Evolutionary conservation across 345 rosid genomes (phyloP), one percentile per base, ranked within the genome.

Genomic region (Populus tremula): DNA sequence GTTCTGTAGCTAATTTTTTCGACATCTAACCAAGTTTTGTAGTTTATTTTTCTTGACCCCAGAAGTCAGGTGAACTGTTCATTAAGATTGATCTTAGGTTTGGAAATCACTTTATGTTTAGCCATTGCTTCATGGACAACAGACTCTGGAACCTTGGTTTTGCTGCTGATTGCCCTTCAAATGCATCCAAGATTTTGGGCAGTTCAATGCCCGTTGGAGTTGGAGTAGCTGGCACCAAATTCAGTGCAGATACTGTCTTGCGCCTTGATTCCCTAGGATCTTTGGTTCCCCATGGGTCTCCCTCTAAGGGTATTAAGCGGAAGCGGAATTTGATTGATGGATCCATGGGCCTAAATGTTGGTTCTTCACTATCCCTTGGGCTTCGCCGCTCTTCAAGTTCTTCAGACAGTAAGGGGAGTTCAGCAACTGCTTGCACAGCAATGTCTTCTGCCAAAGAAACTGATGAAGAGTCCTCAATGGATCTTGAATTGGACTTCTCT

Each of bases 371-470:
- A 70, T 90, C 89, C 65, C 96, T 93, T 74, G 90, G 94, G 74
- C 84, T 96, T 20, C 93, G 96, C 59, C 85, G 82, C 59, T 79
- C 94, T 6, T 74, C 93, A 16, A 92, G 98, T 84, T 93, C 99
- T 65, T 93, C 99, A 7, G 97, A 96, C 80, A 93, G 96, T 82
- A 92, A 92, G 85, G 97, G 88, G 65, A 93, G 98, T 82, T 88
- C 97, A 1, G 89, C 87, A 65, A 91, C 97, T 80, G 94, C 87
- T 81, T 88, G 90, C 82, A 88, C 92, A 56, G 82, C 87, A 49
- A 80, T 86, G 77, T 92, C 97, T 71, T 90, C 97, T 16, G 88
- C 93, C 62, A 95, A 90, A 87, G 98, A 92, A 88, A 89, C 86
- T 71, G 97, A 93, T 33, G 99, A 89, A 74, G 98, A 88, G 82